Evolutionary conservation across 1,139 yeast genomes (phyloP).

Genomic region (Pichia sp.): DNA sequence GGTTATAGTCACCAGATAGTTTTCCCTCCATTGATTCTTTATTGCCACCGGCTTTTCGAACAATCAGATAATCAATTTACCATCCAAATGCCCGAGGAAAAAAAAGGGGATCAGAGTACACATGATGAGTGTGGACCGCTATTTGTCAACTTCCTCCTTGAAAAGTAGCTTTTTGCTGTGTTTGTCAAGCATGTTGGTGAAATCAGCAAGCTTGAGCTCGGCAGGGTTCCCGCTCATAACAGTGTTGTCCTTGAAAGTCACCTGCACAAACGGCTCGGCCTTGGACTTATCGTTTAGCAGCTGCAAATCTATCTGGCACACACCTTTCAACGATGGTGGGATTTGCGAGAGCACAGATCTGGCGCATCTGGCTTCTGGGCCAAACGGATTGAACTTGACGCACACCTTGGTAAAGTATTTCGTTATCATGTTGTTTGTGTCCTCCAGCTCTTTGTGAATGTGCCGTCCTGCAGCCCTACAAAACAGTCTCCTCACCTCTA

Average conservation of each 20-base stretch:
- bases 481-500: background rate
- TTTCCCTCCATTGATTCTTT: background rate
- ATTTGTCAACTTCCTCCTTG: slow-evolving; percentile 56
- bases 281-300: slow-evolving; percentile 44
- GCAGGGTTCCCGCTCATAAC: slow-evolving; percentile 66
- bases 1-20: background rate
- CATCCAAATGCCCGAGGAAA: background rate
- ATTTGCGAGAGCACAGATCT: slow-evolving; percentile 75
- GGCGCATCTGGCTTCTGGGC: slow-evolving; percentile 71
- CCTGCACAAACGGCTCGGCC: slow-evolving; percentile 58
- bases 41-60: background rate
- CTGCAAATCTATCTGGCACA: slow-evolving; percentile 51
- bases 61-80: background rate
- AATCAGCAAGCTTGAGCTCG: slow-evolving; percentile 46
- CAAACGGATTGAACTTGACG: slow-evolving; percentile 76
- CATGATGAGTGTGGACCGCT: background rate
- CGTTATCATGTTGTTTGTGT: slow-evolving; percentile 56
- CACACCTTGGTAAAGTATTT: slow-evolving; percentile 76
- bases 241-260: slow-evolving; percentile 78
- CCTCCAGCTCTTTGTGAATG: background rate
- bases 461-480: background rate
- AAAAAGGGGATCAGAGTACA: background rate
- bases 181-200: slow-evolving; percentile 54
- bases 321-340: slow-evolving; percentile 61
- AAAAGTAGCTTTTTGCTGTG: slow-evolving; percentile 68